A percentile compares a stretch with the other conserved stretches of the same genome.
phyloP scores from a whole-genome alignment of 148 eudicot genomes.

The Mesembryanthemum crystallinum region DNA sequence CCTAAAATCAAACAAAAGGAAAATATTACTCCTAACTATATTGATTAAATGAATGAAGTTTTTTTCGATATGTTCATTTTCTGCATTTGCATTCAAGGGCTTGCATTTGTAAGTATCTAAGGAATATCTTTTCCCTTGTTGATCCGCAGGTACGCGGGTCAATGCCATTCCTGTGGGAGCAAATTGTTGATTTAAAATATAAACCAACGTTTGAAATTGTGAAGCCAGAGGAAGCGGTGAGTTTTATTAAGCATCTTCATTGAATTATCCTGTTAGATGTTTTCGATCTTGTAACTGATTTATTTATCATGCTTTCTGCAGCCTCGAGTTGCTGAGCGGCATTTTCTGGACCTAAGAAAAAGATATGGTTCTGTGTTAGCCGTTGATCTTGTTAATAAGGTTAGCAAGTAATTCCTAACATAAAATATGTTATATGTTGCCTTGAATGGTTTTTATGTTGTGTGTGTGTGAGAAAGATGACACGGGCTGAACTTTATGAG shows the following conservation, averaged over 20 bases:
- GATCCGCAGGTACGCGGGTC: constrained; percentile 86
- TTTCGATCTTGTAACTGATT: constrained; percentile 16
- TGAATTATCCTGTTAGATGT: neutral
- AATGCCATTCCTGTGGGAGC: constrained; percentile 94
- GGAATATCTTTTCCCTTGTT: constrained; percentile 22
- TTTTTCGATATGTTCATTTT: neutral
- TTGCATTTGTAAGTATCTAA: neutral
- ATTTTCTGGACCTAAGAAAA: constrained; percentile 83
- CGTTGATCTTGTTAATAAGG: constrained; percentile 93
- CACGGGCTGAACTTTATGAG: neutral
- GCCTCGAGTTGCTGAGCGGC: constrained; percentile 88
- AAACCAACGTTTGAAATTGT: constrained; percentile 90
- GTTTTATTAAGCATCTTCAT: constrained; percentile 27
- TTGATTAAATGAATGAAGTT: too few relatives aligned
- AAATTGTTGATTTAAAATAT: constrained; percentile 91
- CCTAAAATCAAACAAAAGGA: too few relatives aligned
- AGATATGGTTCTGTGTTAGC: constrained; percentile 88
- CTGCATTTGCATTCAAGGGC: neutral
- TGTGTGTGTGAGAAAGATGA: neutral
- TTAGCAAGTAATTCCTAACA: constrained; percentile 22
- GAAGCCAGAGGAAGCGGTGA: constrained; percentile 81
- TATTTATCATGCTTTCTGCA: constrained; percentile 31
- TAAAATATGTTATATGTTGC: constrained; percentile 3
- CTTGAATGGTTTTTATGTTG: neutral
- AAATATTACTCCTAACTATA: too few relatives aligned